Conservation (phyloP, 2,329 filamentous ascomycete genomes). For the Huntiella abstrusa region DNA sequence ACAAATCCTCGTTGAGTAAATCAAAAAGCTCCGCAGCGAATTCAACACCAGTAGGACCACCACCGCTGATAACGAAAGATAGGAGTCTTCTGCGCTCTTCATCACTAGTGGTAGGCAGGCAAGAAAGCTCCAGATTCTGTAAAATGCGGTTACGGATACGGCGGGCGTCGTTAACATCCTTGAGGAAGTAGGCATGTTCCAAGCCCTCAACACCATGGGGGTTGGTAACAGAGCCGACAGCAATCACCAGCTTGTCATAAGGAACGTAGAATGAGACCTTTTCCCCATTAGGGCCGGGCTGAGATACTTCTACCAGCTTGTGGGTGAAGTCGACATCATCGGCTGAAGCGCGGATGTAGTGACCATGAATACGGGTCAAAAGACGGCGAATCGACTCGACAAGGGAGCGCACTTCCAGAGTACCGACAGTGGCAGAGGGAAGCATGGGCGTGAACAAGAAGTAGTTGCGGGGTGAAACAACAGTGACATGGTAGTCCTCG, state of each 20-base stretch:
- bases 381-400: slow-evolving; percentile 87
- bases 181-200: slow-evolving; percentile 85
- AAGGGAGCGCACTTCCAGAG: slow-evolving; percentile 72
- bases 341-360: slow-evolving; percentile 75
- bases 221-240: slow-evolving; percentile 82
- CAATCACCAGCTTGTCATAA: slow-evolving; percentile 90
- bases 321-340: slow-evolving; percentile 82
- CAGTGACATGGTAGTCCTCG: slow-evolving; percentile 87
- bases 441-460: slow-evolving; percentile 98
- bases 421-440: slow-evolving; percentile 90
- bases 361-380: slow-evolving; percentile 56
- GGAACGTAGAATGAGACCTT: slow-evolving; percentile 76
- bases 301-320: slow-evolving; percentile 74
- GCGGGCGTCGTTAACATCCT: slow-evolving; percentile 83
- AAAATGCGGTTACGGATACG: slow-evolving; percentile 77
- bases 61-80: slow-evolving; percentile 90
- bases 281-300: slow-evolving; percentile 51
- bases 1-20: slow-evolving; percentile 85
- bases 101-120: slow-evolving; percentile 78
- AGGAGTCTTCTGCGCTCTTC: slow-evolving; percentile 72
- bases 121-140: slow-evolving; percentile 75
- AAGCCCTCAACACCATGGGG: slow-evolving; percentile 89
- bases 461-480: slow-evolving; percentile 88
- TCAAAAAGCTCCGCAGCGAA: slow-evolving; percentile 95
- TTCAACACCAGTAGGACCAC: slow-evolving; percentile 90